Evolutionary conservation across 257 asterid genomes (phyloP), one percentile per base, ranked within the genome.

Genomic region (Primulina eburnea): DNA sequence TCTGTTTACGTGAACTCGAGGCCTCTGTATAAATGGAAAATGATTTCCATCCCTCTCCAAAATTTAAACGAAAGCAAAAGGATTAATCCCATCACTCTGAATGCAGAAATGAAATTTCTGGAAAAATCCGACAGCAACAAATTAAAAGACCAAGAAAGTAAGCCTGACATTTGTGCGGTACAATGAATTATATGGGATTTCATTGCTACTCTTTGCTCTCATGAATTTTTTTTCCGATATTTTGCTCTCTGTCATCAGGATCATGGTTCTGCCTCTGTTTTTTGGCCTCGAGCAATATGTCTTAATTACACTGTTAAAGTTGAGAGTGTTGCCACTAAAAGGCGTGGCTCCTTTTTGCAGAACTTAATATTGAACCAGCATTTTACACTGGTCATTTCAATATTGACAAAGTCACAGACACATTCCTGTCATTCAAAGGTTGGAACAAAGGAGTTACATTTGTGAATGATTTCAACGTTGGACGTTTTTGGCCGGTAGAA

Each of bases 401-500:
- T 38, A 78, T 93, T 24, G 83, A 81, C 76, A 73, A 75, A 79
- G 79, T 85, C 12, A 52, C 79, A 38, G 99, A 93, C 80, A 90
- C 99, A 8, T 93, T 80, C 73, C 61, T 93, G 53, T 93, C 99
- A 8, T 85, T 93, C 70, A 75, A 74, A 70, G 97, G 92, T 73
- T 93, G 99, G 99, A 82, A 92, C 34, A 93, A 90, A 79, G 99
- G 99, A 69, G 70, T 90, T 75, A 92, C 90, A 18, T 87, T 89
- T 70, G 82, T 93, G 34, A 93, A 93, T 62, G 89, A 76, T 8
- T 79, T 82, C 61, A 90, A 87, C 70, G 62, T 93, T 12, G 99
- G 99, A 33, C 86, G 99, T 33, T 93, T 78, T 75, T 93, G 99
- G 99, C 96, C 96, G 88, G 97, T 93, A 93, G 40, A 26, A 2